Evolutionary conservation across 208 protist genomes (phyloP), one percentile per base, ranked within the genome.

Genomic region (Leishmania martiniquensis): DNA sequence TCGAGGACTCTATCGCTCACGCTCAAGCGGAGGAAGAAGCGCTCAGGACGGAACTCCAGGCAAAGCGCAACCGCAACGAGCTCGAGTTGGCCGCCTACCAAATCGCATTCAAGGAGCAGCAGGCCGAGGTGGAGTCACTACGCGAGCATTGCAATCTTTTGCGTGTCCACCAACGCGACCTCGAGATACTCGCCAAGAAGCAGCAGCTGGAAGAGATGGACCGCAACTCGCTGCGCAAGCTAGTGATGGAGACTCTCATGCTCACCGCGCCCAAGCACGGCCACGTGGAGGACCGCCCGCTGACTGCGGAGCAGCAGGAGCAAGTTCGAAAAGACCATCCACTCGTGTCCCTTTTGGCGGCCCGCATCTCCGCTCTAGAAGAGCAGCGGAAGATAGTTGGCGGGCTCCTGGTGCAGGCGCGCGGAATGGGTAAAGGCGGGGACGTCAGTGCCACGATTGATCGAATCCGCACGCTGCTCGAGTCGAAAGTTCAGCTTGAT

Each of bases 21-120:
- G 77, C 83, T 4, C 51, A 84, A 34, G 82, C 55, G 0, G 81
- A 87, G 32, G 81, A 81, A 3, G 51, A 67, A 0, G 71, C 52
- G n/a, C 74, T 80, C 52, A 25, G 49, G 7, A 39, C 54, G 29
- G 89, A 92, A 69, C 34, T 92, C 34, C 77, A 82, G 20, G 55
- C 78, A 34, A 83, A 85, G 62, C 85, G 84, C 60, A 71, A 68
- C 0, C 80, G 69, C 65, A 78, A 93, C 60, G 91, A 95, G 63
- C 72, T 95, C 20, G 89, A 95, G 63, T 83, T 95, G 10, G 89
- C 87, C 22, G 80, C 87, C 12, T 93, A 89, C 44, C 89, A 95
- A 81, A 92, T 95, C 51, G 91, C 91, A 3, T 92, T 85, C 84
- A 93, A 93, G 72, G 87, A 93, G 65, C 80, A 86, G 74, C 91